Evolutionary conservation across 495 filamentous ascomycete species (phyloP).

Genomic region (Penicillium diatomitis): DNA sequence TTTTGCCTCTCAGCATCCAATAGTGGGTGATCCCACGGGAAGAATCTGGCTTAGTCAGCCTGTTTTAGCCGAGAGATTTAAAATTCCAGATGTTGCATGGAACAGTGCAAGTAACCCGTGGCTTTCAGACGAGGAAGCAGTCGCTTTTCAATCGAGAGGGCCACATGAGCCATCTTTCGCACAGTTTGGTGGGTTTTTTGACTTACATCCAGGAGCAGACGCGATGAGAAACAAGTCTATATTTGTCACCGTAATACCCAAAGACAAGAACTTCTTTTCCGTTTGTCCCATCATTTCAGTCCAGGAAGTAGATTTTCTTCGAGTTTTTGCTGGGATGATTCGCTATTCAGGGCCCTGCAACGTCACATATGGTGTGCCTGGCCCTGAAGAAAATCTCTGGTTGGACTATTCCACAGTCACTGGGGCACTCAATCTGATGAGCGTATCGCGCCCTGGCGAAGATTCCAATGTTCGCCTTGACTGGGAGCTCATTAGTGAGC

Average conservation of each 20-base stretch:
- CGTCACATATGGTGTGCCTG: constrained; percentile 4
- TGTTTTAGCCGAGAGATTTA: not conserved
- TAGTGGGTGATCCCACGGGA: not conserved
- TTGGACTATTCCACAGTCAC: constrained; percentile 20
- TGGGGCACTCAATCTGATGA: constrained; percentile 17
- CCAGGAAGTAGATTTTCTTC: constrained; percentile 9
- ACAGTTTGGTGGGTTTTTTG: not conserved
- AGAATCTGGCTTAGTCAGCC: not conserved
- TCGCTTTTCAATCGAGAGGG: not conserved
- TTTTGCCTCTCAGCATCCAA: too few species aligned
- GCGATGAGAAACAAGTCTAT: not conserved
- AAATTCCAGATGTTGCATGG: not conserved
- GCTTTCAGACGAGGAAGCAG: not conserved
- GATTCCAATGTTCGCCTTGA: constrained; percentile 12
- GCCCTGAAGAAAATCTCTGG: constrained; percentile 14
- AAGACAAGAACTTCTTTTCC: constrained; percentile 1
- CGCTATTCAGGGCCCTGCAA: constrained; percentile 11
- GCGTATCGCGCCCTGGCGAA: constrained; percentile 8
- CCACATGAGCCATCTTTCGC: not conserved
- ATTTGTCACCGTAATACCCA: constrained; percentile 3
- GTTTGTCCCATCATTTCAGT: constrained; percentile 10
- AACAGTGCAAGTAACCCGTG: not conserved
- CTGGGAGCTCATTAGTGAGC: constrained; percentile 9
- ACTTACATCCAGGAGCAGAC: not conserved
- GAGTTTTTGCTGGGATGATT: constrained; percentile 14